Conservation (phyloP, 805 yeast genomes). For the Wickerhamiella sergipiensis region DNA sequence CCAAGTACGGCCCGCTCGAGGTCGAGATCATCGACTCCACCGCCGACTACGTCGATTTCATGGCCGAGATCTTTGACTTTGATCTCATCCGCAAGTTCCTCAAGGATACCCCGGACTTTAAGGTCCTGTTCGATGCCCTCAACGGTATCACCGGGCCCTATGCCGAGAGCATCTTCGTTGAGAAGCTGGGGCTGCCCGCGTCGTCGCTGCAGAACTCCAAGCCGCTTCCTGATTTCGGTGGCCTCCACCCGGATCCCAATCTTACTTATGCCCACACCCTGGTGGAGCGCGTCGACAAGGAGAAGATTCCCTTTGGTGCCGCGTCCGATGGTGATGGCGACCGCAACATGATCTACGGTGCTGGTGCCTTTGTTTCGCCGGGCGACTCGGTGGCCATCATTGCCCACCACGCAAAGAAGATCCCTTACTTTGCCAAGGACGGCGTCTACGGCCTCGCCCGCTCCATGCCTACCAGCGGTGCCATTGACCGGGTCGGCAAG, state of each 20-base stretch:
- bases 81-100: constrained; percentile 63
- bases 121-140: constrained; percentile 73
- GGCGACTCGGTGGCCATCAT: constrained; percentile 97
- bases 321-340: constrained; percentile 99
- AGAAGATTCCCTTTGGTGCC: constrained; percentile 83
- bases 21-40: constrained; percentile 79
- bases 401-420: constrained; percentile 76
- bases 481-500: constrained; percentile 82
- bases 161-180: constrained; percentile 69
- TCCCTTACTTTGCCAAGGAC: constrained; percentile 79
- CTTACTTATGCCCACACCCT: constrained; percentile 83
- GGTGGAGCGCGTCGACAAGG: constrained; percentile 73
- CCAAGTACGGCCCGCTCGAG: constrained; percentile 34
- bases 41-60: constrained; percentile 57
- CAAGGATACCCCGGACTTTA: constrained; percentile 40
- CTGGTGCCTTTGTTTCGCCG: constrained; percentile 87
- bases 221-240: constrained; percentile 89
- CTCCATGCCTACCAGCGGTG: constrained; percentile 95
- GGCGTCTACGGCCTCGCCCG: constrained; percentile 92
- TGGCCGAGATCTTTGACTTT: constrained; percentile 82
- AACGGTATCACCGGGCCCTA: constrained; percentile 98
- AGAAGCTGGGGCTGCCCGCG: constrained; percentile 66
- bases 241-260: constrained; percentile 96
- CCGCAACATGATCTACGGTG: constrained; percentile 96
- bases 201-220: constrained; percentile 61